Percentiles rank a stretch among this genome's conserved stretches.
phyloP scores from a whole-genome alignment of 108 stramenopile species.

The Cyclotella cryptica region DNA sequence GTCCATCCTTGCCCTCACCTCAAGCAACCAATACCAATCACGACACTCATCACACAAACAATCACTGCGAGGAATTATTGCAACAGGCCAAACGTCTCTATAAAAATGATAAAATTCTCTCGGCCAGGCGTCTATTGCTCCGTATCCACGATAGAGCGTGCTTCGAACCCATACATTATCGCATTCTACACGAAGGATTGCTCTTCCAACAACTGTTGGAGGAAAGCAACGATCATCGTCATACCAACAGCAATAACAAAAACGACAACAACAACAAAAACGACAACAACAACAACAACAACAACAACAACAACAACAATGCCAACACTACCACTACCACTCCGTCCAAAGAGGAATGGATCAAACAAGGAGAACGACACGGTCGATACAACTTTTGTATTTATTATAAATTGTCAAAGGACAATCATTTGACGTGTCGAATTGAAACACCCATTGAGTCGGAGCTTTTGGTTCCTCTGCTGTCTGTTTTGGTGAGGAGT shows the following conservation, averaged over 20 bases:
- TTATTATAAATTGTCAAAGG: conserved; percentile 65
- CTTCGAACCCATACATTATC: conserved; percentile 39
- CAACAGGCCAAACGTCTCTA: conserved; percentile 29
- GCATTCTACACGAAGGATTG: conserved; percentile 48
- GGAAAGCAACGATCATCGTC: conserved; percentile 34
- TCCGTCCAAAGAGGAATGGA: conserved; percentile 53
- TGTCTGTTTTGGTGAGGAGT: conserved; percentile 57
- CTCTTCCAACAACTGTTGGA: conserved; percentile 41
- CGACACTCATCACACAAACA: background rate
- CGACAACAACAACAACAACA: no score
- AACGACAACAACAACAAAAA: no score
- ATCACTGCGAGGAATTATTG: conserved; percentile 8
- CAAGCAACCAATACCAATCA: background rate
- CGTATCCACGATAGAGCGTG: conserved; percentile 6
- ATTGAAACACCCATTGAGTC: conserved; percentile 70
- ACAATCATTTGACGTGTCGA: conserved; percentile 56
- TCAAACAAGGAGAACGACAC: conserved; percentile 66
- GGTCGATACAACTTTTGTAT: conserved; percentile 68
- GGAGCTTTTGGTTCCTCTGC: conserved; percentile 64
- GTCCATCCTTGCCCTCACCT: background rate
- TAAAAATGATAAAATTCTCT: conserved; percentile 34
- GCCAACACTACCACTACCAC: background rate
- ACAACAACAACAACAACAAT: no score
- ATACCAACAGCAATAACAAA: no score
- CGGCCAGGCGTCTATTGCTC: conserved; percentile 23